These are phyloP conservation scores for Gracilaria gracilis DNA, from an alignment of 23 red algal species.

Conservation along the genomic window DNA sequence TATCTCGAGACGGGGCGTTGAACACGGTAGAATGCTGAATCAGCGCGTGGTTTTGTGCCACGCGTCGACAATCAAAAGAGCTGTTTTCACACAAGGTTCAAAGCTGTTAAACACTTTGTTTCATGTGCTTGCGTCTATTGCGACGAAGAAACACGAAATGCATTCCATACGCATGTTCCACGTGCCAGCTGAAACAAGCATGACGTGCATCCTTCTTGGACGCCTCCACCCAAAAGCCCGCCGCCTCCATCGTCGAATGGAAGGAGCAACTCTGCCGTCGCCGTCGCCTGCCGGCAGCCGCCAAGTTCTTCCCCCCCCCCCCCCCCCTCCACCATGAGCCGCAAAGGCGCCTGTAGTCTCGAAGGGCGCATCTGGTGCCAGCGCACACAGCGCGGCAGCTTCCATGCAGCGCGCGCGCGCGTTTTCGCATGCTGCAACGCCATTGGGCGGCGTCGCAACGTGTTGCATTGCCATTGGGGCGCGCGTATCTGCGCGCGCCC, in stretches of 20 bases:
- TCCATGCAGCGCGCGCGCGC: not conserved
- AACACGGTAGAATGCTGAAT: too few species aligned
- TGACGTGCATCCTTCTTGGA: conserved; percentile 2
- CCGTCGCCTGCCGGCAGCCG: too few species aligned
- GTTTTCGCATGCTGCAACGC: not conserved
- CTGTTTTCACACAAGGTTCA: too few species aligned
- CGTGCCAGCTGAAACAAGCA: not conserved
- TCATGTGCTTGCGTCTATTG: not conserved
- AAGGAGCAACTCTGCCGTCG: too few species aligned
- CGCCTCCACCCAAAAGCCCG: not conserved
- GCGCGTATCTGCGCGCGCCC: not conserved
- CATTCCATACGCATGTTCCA: conserved; percentile 1
- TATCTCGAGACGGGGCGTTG: too few species aligned
- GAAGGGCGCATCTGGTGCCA: not conserved
- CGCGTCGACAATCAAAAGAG: too few species aligned
- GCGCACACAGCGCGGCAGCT: not conserved
- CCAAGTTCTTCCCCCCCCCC: too few species aligned
- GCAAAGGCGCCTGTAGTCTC: not conserved
- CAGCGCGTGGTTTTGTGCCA: too few species aligned
- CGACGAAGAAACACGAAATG: not conserved
- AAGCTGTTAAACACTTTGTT: too few species aligned
- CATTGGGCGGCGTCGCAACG: not conserved
- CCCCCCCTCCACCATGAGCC: too few species aligned
- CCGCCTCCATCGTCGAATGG: too few species aligned
- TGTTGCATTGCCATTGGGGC: not conserved